A percentile compares a stretch with the other conserved stretches of the same genome.
These are phyloP conservation scores for Casuarina cunninghamiana DNA, from an alignment of 306 rosid genomes.

Conservation along the genomic window DNA sequence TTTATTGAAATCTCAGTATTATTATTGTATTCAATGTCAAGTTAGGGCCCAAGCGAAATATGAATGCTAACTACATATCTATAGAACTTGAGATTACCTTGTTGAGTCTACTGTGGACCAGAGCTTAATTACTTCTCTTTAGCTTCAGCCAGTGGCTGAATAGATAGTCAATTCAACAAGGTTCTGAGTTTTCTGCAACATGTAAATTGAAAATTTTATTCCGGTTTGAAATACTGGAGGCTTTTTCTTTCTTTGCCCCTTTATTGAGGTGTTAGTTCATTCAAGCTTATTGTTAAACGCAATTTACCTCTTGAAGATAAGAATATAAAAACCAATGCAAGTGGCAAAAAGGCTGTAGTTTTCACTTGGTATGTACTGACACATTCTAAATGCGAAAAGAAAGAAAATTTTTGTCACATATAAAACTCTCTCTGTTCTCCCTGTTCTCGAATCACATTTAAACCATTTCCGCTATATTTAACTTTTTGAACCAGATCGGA, in stretches of 20 bases:
- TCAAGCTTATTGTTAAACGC: background rate
- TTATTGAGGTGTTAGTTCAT: background rate
- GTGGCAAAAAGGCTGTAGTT: too few species aligned
- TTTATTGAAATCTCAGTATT: conserved; percentile 24
- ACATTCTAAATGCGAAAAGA: too few species aligned
- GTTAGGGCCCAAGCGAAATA: background rate
- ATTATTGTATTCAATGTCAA: conserved; percentile 22
- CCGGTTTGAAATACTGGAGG: background rate
- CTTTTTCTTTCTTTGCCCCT: background rate
- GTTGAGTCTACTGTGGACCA: background rate
- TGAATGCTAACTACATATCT: background rate
- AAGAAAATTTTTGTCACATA: too few species aligned
- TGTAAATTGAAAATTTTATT: background rate
- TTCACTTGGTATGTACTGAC: too few species aligned
- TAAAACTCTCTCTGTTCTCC: too few species aligned
- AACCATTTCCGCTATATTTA: too few species aligned
- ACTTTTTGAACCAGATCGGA: too few species aligned
- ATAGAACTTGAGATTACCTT: background rate
- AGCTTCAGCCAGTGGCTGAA: background rate
- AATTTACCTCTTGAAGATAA: background rate
- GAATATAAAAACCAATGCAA: too few species aligned
- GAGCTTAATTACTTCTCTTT: background rate
- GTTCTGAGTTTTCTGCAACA: background rate
- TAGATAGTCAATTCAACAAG: background rate
- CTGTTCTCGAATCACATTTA: too few species aligned